These are phyloP conservation scores for Fusarium sambucinum DNA, from an alignment of 2,329 filamentous ascomycete species.

Conservation along the genomic window DNA sequence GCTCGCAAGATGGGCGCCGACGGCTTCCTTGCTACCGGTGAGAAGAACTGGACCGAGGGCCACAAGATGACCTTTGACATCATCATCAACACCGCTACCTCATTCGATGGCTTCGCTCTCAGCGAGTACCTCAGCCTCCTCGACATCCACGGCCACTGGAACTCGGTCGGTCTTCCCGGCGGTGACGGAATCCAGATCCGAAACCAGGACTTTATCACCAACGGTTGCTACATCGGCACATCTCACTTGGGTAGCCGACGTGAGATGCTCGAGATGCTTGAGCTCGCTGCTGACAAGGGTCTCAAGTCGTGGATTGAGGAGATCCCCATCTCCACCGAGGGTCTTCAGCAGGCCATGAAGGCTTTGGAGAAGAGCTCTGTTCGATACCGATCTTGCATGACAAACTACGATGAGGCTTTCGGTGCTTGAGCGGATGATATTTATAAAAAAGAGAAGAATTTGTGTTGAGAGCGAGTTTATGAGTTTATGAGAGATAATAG, in stretches of 20 bases:
- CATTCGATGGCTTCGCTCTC: conserved; percentile 75
- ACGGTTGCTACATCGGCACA: conserved; percentile 78
- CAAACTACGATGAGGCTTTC: conserved; percentile 76
- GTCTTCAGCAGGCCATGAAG: conserved; percentile 75
- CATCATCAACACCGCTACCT: conserved; percentile 80
- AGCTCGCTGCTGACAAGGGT: conserved; percentile 76
- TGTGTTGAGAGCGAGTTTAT: conserved; percentile 12
- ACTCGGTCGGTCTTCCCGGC: conserved; percentile 83
- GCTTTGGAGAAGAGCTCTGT: conserved; percentile 78
- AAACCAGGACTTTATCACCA: conserved; percentile 79
- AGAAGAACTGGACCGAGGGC: conserved; percentile 68
- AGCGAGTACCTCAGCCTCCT: conserved; percentile 80
- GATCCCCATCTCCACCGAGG: conserved; percentile 78
- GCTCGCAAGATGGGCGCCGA: conserved; percentile 70
- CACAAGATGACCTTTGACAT: conserved; percentile 77
- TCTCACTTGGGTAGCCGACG: conserved; percentile 77
- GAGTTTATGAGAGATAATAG: conserved; percentile 29
- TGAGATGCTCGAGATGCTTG: conserved; percentile 79
- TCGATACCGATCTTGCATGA: conserved; percentile 80
- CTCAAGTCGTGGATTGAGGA: conserved; percentile 78
- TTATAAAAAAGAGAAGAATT: conserved; percentile 10
- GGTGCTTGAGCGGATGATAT: conserved; percentile 56
- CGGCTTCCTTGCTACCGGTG: conserved; percentile 69
- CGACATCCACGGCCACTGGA: conserved; percentile 84
- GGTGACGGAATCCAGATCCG: conserved; percentile 77